These are phyloP conservation scores for Moesziomyces antarcticus DNA, from an alignment of 1,284 basidiomycete species.

Conservation along the genomic window DNA sequence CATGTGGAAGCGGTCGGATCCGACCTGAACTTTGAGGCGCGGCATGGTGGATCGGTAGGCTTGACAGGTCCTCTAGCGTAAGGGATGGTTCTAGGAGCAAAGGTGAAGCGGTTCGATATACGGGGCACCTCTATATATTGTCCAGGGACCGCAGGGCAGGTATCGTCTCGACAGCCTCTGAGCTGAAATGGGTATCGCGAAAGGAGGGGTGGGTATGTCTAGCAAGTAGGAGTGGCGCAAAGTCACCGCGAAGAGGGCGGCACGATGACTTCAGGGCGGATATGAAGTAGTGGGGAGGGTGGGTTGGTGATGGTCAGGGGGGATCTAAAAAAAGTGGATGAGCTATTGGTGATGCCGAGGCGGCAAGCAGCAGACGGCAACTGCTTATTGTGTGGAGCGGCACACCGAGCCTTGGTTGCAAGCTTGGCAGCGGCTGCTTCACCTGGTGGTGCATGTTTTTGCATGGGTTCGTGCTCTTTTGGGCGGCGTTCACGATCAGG, in stretches of 20 bases:
- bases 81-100: no score
- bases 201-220: conserved; percentile 15
- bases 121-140: background rate
- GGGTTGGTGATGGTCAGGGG: background rate
- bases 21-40: conserved; percentile 67
- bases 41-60: conserved; percentile 42
- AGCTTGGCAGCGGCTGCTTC: background rate
- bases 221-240: background rate
- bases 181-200: conserved; percentile 10
- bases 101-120: no score
- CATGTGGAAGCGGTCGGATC: conserved; percentile 66
- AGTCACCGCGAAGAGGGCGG: no score
- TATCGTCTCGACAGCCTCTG: background rate
- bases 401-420: background rate
- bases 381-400: background rate
- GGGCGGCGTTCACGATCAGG: background rate
- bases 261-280: background rate
- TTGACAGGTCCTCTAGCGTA: background rate
- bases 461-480: no score
- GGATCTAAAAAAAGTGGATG: background rate
- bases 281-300: background rate
- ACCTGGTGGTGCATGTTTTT: no score
- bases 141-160: background rate
- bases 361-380: background rate
- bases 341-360: background rate